Evolutionary conservation across 2,329 filamentous ascomycete genomes (phyloP).

Genomic region (Amauroascus verrucosus): DNA sequence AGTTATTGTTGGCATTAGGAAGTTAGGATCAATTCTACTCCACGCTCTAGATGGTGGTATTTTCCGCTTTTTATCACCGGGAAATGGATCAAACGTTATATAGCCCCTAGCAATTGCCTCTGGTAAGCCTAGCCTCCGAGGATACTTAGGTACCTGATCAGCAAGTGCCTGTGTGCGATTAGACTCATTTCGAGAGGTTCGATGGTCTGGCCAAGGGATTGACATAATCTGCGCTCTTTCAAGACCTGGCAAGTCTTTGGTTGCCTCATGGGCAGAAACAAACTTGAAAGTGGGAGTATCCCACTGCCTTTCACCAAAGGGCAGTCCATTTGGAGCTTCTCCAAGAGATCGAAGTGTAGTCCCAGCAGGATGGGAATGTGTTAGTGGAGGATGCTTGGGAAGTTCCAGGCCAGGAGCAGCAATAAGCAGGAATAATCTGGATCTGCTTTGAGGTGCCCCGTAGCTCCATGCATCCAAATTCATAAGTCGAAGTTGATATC

Average conservation of each 20-base stretch:
- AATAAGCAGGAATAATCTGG: slow-evolving; percentile 60
- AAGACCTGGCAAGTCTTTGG: slow-evolving; percentile 52
- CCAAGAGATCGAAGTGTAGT: slow-evolving; percentile 42
- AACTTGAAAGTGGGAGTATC: slow-evolving; percentile 48
- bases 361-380: slow-evolving; percentile 50
- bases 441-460: slow-evolving; percentile 56
- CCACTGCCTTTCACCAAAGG: slow-evolving; percentile 46
- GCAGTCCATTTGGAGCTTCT: slow-evolving; percentile 47
- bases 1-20: slow-evolving; percentile 53
- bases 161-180: slow-evolving; percentile 39
- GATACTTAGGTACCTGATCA: slow-evolving; percentile 49
- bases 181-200: slow-evolving; percentile 39
- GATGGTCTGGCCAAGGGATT: slow-evolving; percentile 58
- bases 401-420: slow-evolving; percentile 55
- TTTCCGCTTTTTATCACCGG: slow-evolving; percentile 16
- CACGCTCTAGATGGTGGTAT: slow-evolving; percentile 10
- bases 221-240: slow-evolving; percentile 53
- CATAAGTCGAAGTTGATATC: slow-evolving; percentile 63
- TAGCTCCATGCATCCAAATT: slow-evolving; percentile 59
- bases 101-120: slow-evolving; percentile 16
- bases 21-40: slow-evolving; percentile 31
- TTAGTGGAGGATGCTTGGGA: slow-evolving; percentile 47
- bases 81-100: slow-evolving; percentile 16
- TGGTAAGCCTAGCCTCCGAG: slow-evolving; percentile 15
- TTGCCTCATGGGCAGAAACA: slow-evolving; percentile 45